Base-by-base conservation (phyloP, 1,284 basidiomycete genomes). In the Leccinum laetum region DNA sequence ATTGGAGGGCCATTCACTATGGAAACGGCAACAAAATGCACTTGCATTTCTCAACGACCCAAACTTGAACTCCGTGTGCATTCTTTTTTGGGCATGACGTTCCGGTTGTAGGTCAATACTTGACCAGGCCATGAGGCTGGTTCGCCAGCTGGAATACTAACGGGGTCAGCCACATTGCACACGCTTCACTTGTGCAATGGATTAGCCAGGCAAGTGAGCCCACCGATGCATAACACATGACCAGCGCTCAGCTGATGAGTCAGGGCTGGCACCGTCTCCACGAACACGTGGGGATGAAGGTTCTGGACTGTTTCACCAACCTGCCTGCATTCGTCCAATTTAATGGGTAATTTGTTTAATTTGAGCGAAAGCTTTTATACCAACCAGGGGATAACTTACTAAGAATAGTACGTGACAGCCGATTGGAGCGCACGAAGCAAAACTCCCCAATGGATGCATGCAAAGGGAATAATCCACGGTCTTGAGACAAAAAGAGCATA, bases 241-340 rank as follows among this genome's bases (percentile, higher is more conserved):
- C 29, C 41, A n/a, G 35, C 21, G 29, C 60, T 60, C 41, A 53
- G 41, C 35, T 60, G 61, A 56, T 59, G 58, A 37, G 39, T 18
- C 26, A 29, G 58, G 16, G 35, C 35, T 37, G 39, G 58, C 18
- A 62, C 59, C 18, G 52, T 64, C 56, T 35, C 49, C 62, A 60
- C 21, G 32, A 56, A 65, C 66, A 64, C 69, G 61, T 62, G 62
- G 58, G 32, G 39, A 18, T 44, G 55, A 37, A 49, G 46, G 46
- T 57, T 41, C 16, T 35, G 21, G 21, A 46, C 58, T 44, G 24
- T 29, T 11, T 18, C 29, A 16, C 53, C 53, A 60, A 63, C 55
- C 67, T 35, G 53, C 26, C 55, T 32, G 39, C 29, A 56, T 29
- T 44, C 13, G 5, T 21, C 37, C 52, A 61, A 46, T 57, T 55